Evolutionary conservation across 225 moss, liverwort and hornwort genomes (phyloP).

Genomic region (Rhytidiadelphus loreus): DNA sequence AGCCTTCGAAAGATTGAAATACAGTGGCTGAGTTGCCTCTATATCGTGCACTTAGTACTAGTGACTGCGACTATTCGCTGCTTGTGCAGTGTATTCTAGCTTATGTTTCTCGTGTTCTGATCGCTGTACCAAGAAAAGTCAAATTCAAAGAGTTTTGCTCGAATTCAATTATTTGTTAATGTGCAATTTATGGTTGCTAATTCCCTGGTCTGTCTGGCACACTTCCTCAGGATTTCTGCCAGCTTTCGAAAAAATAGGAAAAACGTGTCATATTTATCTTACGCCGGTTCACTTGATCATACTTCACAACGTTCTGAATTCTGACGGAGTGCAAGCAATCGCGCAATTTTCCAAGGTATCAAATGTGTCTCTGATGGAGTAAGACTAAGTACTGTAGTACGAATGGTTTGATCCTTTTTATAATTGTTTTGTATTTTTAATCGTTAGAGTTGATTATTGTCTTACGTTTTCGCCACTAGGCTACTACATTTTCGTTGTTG

Average conservation of each 20-base stretch:
- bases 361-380: background rate
- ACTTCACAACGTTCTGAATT: conserved; percentile 85
- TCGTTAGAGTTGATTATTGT: background rate
- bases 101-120: background rate
- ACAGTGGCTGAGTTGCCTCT: background rate
- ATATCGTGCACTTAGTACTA: background rate
- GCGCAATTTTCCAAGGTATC: conserved; percentile 87
- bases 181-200: background rate
- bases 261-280: conserved; percentile 72
- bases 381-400: background rate
- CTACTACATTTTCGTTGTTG: background rate
- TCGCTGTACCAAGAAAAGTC: background rate
- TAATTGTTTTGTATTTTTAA: background rate
- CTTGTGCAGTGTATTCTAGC: background rate
- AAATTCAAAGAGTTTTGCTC: background rate
- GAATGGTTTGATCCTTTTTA: background rate
- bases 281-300: conserved; percentile 75
- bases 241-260: conserved; percentile 89
- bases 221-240: conserved; percentile 63
- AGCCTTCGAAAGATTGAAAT: background rate
- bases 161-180: background rate
- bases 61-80: background rate
- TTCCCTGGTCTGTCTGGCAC: background rate
- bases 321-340: conserved; percentile 87
- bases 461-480: background rate